Percentiles rank a stretch among this genome's conserved stretches.
phyloP scores from a whole-genome alignment of 2,329 filamentous ascomycete genomes.

The Lachnum nothofagi region DNA sequence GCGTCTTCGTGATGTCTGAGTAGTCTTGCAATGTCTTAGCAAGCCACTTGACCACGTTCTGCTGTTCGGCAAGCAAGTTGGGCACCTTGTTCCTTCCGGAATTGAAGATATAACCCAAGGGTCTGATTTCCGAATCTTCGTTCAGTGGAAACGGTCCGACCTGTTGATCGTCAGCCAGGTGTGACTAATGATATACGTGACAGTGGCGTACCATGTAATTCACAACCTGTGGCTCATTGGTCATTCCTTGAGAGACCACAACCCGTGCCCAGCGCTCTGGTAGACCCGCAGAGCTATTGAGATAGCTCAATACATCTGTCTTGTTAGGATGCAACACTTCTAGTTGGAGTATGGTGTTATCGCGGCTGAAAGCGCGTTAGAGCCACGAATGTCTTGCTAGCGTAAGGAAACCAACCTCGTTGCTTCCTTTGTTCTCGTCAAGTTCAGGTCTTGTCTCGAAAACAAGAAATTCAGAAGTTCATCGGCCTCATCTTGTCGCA shows the following conservation, averaged over 20 bases:
- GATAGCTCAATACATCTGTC: constrained; percentile 16
- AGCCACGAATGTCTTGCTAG: background rate
- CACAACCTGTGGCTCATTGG: background rate
- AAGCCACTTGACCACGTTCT: background rate
- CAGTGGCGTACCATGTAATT: constrained; percentile 15
- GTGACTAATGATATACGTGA: background rate
- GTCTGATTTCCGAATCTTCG: constrained; percentile 1
- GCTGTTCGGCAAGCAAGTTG: background rate
- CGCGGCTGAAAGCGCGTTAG: background rate
- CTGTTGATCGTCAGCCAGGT: background rate
- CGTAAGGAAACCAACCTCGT: constrained; percentile 1
- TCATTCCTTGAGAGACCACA: constrained; percentile 10
- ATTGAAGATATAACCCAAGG: constrained; percentile 9
- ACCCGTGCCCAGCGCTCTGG: constrained; percentile 17
- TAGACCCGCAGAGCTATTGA: constrained; percentile 6
- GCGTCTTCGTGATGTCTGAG: background rate
- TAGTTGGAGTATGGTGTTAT: constrained; percentile 2
- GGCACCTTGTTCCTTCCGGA: background rate
- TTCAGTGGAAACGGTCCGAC: constrained; percentile 18
- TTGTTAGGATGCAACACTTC: constrained; percentile 22
- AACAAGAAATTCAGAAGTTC: constrained; percentile 8
- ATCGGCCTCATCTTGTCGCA: constrained; percentile 8
- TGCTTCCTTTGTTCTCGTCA: constrained; percentile 10
- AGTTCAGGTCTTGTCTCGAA: constrained; percentile 5
- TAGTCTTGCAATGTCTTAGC: background rate